Percentiles rank a stretch among this genome's conserved stretches.
Evolutionary conservation across 768 basidiomycete genomes (phyloP).

Genomic region (Mycena metata): DNA sequence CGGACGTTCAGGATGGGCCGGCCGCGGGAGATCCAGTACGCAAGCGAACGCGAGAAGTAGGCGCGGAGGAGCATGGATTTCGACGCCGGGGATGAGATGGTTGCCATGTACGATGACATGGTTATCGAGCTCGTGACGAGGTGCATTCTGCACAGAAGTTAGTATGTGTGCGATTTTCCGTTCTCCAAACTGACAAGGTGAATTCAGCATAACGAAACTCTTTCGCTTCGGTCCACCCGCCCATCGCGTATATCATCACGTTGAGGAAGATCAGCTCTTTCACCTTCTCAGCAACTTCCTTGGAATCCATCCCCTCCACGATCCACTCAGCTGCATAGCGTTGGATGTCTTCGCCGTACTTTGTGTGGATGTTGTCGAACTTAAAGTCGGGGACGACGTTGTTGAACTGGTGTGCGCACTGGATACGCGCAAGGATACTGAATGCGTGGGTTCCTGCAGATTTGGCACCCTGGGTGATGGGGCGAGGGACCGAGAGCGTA

Average conservation of each 20-base stretch:
- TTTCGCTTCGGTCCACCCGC: constrained; percentile 59
- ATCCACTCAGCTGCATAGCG: constrained; percentile 62
- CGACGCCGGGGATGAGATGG: constrained; percentile 23
- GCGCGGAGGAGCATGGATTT: constrained; percentile 33
- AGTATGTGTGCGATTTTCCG: not conserved
- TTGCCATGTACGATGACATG: constrained; percentile 31
- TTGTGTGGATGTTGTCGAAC: constrained; percentile 51
- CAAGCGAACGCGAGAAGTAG: constrained; percentile 30
- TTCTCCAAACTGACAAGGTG: constrained; percentile 37
- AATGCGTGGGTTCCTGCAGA: constrained; percentile 56
- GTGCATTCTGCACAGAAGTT: constrained; percentile 62
- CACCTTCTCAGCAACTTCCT: constrained; percentile 65
- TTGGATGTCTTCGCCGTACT: constrained; percentile 56
- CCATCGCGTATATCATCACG: constrained; percentile 67
- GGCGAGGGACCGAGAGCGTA: not conserved
- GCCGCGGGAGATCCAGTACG: constrained; percentile 26
- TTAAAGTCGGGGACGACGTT: constrained; percentile 31
- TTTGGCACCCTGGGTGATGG: not conserved
- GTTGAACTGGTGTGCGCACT: constrained; percentile 61
- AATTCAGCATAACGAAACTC: constrained; percentile 55
- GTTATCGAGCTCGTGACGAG: constrained; percentile 66
- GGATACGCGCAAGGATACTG: constrained; percentile 66
- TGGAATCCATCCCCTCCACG: constrained; percentile 49
- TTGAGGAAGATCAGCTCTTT: constrained; percentile 74
- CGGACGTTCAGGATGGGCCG: constrained; percentile 20